These are phyloP conservation scores for Cutaneotrichosporon dermatis DNA, from an alignment of 1,284 basidiomycete species.

Conservation along the genomic window DNA sequence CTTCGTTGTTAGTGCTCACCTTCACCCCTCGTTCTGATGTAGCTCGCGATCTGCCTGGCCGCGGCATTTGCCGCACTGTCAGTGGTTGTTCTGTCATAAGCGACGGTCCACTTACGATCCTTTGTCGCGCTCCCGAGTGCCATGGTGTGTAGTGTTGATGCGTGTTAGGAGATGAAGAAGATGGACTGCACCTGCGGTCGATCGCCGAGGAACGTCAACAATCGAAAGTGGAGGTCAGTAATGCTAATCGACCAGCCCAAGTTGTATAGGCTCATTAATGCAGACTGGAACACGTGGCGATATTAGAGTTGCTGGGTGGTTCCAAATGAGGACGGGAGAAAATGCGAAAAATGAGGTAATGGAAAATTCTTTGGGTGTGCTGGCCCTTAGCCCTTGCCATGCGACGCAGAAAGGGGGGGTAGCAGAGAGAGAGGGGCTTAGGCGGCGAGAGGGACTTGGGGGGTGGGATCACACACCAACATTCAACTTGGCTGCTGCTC, in stretches of 20 bases:
- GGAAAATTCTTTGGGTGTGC: neutral
- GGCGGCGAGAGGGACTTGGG: neutral
- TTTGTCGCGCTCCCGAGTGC: neutral
- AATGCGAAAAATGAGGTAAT: conserved; percentile 3
- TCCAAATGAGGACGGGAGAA: conserved; percentile 6
- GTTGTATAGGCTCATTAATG: too few species aligned
- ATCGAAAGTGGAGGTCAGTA: neutral
- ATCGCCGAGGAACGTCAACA: neutral
- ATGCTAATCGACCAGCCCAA: too few species aligned
- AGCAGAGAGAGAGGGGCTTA: neutral
- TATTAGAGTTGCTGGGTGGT: neutral
- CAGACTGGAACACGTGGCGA: neutral
- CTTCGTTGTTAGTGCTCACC: conserved; percentile 11
- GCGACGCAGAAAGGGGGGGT: neutral
- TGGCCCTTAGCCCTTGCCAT: neutral
- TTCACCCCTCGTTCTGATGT: conserved; percentile 29
- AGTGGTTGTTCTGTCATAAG: neutral
- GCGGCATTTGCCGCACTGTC: conserved; percentile 25
- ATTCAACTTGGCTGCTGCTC: neutral
- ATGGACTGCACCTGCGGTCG: neutral
- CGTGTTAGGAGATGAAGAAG: neutral
- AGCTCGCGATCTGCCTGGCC: conserved; percentile 36
- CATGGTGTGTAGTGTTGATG: neutral
- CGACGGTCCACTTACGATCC: neutral
- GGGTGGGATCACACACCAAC: neutral